Base-by-base conservation (phyloP, 2,329 filamentous ascomycete species). In the Cladophialophora exuberans region DNA sequence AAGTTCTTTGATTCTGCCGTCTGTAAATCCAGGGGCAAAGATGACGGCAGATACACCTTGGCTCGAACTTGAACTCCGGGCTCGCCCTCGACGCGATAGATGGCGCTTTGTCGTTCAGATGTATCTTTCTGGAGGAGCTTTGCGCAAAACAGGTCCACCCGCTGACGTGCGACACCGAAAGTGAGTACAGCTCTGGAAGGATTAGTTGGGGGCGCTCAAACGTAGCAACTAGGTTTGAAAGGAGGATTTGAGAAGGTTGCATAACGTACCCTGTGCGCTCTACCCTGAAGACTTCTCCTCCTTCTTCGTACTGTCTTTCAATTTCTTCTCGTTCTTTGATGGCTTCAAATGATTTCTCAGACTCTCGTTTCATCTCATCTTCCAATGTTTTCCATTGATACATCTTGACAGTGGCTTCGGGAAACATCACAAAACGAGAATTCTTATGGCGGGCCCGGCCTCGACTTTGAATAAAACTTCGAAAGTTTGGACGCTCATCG, bases 81-180 rank as follows among this genome's bases (percentile, higher is more conserved):
- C 0, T 62, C 64, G n/a, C 76, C 66, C 3, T 75, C 67, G 28
- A 84, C 76, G 11, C 83, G 75, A 65, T 91, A 96, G 44, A 88
- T 82, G 0, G 92, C 90, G 1, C 80, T 75, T 15, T 38, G 18
- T 4, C 74, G 73, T 61, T 91, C 83, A 5, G 43, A 41, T 3
- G 43, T 53, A 18, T 50, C 50, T 1, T 75, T 75, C 0, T 73
- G 73, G 0, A 82, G 78, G 0, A 91, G 69, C 0, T 80, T 78
- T 0, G 77, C 74, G 69, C 92, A 97, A 63, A 97, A 95, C 69
- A 96, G 90, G 42, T 88, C 78, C 1, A 97, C 78, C 68, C 94
- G 90, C n/a, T 78, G 71, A 43, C 86, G 83, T 1, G 90, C 88
- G 61, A 88, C 88, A 31, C 89, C 82, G 1, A 90, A 77, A 9